These are phyloP conservation scores for Chalciporus pseudorubinellus DNA, from an alignment of 768 basidiomycete species.

Conservation along the genomic window DNA sequence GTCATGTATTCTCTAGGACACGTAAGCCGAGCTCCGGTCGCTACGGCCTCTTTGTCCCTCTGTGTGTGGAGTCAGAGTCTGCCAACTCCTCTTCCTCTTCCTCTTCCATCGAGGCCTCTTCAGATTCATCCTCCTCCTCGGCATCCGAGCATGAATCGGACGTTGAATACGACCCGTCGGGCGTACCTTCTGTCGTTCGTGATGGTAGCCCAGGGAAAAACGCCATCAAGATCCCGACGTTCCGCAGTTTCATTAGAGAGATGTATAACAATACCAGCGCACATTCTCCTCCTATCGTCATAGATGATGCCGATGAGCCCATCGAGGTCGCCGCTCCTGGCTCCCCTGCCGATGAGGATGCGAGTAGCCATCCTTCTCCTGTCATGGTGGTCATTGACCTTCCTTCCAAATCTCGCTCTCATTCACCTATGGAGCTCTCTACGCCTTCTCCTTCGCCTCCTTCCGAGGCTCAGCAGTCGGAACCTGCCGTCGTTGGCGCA, in stretches of 20 bases:
- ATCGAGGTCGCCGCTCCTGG: slow-evolving; percentile 8
- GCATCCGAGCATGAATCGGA: slow-evolving; percentile 48
- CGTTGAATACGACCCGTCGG: slow-evolving; percentile 45
- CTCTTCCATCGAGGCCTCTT: slow-evolving; percentile 44
- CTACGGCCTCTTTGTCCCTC: slow-evolving; percentile 52
- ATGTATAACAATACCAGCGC: slow-evolving; percentile 17
- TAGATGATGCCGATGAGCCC: slow-evolving; percentile 8
- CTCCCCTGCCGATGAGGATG: slow-evolving; percentile 8
- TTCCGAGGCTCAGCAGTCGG: slow-evolving; percentile 23
- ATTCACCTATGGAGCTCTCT: slow-evolving; percentile 49
- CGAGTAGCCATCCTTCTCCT: slow-evolving; percentile 15
- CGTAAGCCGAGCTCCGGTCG: slow-evolving; percentile 51
- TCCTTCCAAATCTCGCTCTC: slow-evolving; percentile 35
- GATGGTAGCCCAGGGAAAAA: slow-evolving; percentile 10
- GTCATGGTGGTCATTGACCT: slow-evolving; percentile 13
- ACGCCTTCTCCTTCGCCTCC: slow-evolving; percentile 36
- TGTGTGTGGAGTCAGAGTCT: slow-evolving; percentile 27
- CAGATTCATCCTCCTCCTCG: slow-evolving; percentile 31
- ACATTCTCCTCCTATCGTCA: slow-evolving; percentile 11
- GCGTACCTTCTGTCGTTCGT: slow-evolving; percentile 12
- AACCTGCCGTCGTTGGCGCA: slow-evolving; percentile 42
- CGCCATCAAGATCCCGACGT: slow-evolving; percentile 31
- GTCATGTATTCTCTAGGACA: slow-evolving; percentile 24
- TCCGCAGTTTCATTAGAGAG: slow-evolving; percentile 31
- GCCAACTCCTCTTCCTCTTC: slow-evolving; percentile 35